phyloP scores from a whole-genome alignment of 2,329 filamentous ascomycete species.

The Phyllosticta citribraziliensis region DNA sequence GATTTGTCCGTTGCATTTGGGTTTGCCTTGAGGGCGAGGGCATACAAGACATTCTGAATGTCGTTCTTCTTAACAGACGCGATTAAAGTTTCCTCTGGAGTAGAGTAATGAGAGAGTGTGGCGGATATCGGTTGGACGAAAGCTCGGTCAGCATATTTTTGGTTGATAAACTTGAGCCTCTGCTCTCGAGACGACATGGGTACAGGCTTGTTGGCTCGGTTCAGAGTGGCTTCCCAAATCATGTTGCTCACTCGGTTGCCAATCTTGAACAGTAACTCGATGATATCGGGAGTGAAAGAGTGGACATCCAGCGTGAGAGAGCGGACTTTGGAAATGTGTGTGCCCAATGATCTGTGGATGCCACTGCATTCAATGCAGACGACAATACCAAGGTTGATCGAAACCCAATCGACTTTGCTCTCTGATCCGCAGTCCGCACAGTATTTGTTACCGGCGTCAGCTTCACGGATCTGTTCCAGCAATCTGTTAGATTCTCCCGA shows the following conservation, averaged over 20 bases:
- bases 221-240: conserved; percentile 85
- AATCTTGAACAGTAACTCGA: conserved; percentile 82
- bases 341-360: conserved; percentile 90
- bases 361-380: conserved; percentile 97
- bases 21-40: conserved; percentile 74
- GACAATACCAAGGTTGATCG: conserved; percentile 92
- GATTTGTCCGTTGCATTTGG: conserved; percentile 81
- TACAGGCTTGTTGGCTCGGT: conserved; percentile 61
- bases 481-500: conserved; percentile 77
- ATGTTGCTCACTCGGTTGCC: conserved; percentile 94
- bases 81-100: conserved; percentile 77
- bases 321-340: conserved; percentile 94
- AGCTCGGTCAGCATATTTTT: conserved; percentile 80
- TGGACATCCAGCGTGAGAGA: conserved; percentile 92
- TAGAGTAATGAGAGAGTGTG: conserved; percentile 64
- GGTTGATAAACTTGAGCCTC: conserved; percentile 85
- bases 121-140: conserved; percentile 72
- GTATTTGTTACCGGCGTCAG: conserved; percentile 84
- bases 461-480: conserved; percentile 76
- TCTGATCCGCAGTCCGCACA: conserved; percentile 92
- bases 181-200: conserved; percentile 78
- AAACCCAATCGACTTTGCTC: conserved; percentile 95
- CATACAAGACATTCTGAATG: conserved; percentile 85
- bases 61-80: conserved; percentile 95
- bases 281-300: conserved; percentile 93